Evolutionary conservation across 2,329 filamentous ascomycete genomes (phyloP), one percentile per base, ranked within the genome.

Genomic region (Penicillium fuscoglaucum): DNA sequence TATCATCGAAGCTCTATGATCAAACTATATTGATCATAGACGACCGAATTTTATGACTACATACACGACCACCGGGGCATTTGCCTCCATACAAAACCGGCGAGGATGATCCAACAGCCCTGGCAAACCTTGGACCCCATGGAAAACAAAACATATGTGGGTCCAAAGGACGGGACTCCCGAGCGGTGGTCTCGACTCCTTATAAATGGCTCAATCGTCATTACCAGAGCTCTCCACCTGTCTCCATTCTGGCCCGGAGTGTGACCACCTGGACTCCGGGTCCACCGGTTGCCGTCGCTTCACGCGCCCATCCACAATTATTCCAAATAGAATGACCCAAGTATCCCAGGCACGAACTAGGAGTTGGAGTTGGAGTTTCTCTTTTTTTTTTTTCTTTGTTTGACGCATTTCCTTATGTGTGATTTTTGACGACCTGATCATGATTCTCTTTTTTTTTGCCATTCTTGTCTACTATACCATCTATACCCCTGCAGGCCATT

Each of bases 401-500:
- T 48, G 8, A 39, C n/a, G 31, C 48, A 31, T 40, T 28, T 39
- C 15, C 29, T 29, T 21, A 26, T 47, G 41, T 47, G 33, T 13
- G 24, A 28, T 33, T 15, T 24, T 10, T 43, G 28, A 54, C 21
- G 53, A 55, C 39, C 44, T 17, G 43, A 57, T 48, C 15, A 57
- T 43, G 55, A 58, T 48, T 54, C 17, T n/a, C 15, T 10, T 5
- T 50, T 17, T 1, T 12, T 39, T 19, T 29, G 0, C 19, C 24
- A 39, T 37, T 31, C 13, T 26, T 24, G 28, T 26, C 21, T 19
- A 50, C 21, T 24, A 55, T 26, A 48, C 31, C 29, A 24, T 35
- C 19, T 46, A 57, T 53, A 52, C 41, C 49, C 49, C 21, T 53
- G 31, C 40, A 31, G 50, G 40, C 15, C 51, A 47, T 37, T 35